phyloP scores from a whole-genome alignment of 306 rosid species.

The Vicia villosa region DNA sequence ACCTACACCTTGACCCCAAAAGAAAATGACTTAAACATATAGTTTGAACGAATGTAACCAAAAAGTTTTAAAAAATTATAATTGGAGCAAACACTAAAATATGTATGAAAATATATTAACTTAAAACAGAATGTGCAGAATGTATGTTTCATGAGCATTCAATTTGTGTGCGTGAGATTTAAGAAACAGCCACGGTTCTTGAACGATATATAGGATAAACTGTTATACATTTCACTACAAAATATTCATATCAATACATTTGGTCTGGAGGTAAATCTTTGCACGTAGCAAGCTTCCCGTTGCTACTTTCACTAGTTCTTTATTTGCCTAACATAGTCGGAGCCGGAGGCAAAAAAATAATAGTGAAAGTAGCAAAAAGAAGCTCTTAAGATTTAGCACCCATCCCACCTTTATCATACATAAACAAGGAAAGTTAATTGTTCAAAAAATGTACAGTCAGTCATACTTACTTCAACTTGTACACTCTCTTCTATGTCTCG shows the following conservation, averaged over 20 bases:
- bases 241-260: constrained; percentile 35
- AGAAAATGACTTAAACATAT: no score
- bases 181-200: background rate
- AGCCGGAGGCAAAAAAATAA: constrained; percentile 62
- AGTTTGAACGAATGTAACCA: no score
- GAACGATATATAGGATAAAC: background rate
- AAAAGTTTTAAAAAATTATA: no score
- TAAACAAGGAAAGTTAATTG: constrained; percentile 3
- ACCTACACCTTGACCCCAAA: no score
- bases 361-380: constrained; percentile 98
- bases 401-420: constrained; percentile 23
- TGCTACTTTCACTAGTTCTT: constrained; percentile 98
- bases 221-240: constrained; percentile 19
- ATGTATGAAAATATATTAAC: background rate
- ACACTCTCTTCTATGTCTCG: constrained; percentile 30
- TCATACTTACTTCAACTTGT: constrained; percentile 32
- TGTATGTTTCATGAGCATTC: background rate
- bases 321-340: constrained; percentile 50
- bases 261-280: constrained; percentile 43
- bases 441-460: constrained; percentile 6
- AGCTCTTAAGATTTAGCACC: constrained; percentile 65
- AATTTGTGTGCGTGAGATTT: background rate
- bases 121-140: background rate
- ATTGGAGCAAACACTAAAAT: no score
- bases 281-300: constrained; percentile 80